phyloP scores from a whole-genome alignment of 805 yeast genomes.

The Yarrowia keelungensis region DNA sequence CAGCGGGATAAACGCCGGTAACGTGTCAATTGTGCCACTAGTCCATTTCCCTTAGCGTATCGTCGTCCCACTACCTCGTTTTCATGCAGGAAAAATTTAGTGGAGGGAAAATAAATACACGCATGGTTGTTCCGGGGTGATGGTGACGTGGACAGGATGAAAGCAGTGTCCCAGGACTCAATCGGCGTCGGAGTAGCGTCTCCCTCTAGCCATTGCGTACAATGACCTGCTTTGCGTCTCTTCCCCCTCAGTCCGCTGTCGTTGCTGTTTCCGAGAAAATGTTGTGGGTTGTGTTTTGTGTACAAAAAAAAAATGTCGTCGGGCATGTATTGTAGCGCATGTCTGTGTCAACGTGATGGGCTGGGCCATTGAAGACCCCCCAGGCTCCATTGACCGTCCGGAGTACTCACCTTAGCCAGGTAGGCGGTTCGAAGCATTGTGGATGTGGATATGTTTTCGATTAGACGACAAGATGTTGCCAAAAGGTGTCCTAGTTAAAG shows the following conservation, averaged over 20 bases:
- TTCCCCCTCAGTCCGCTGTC: not conserved
- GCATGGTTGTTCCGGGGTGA: conserved; percentile 32
- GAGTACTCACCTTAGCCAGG: conserved; percentile 39
- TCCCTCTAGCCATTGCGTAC: not conserved
- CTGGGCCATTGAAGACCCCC: not conserved
- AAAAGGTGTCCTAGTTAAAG: conserved; percentile 38
- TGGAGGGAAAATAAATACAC: conserved; percentile 32
- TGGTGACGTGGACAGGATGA: conserved; percentile 18
- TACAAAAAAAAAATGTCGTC: conserved; percentile 7
- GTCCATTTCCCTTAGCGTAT: not conserved
- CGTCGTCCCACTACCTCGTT: too few relatives aligned
- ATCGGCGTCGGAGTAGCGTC: conserved; percentile 30
- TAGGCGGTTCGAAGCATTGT: conserved; percentile 40
- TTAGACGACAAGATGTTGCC: conserved; percentile 39
- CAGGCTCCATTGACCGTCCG: not conserved
- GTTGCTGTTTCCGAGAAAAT: conserved; percentile 29
- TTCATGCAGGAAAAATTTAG: conserved; percentile 25
- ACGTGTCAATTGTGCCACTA: not conserved
- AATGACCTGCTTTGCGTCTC: not conserved
- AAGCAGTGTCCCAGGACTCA: not conserved
- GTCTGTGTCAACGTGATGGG: too few relatives aligned
- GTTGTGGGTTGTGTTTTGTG: not conserved
- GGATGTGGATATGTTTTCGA: conserved; percentile 36
- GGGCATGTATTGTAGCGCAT: not conserved
- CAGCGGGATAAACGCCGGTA: too few relatives aligned